Base-by-base conservation (phyloP, 345 rosid species). In the Citrus australasica region DNA sequence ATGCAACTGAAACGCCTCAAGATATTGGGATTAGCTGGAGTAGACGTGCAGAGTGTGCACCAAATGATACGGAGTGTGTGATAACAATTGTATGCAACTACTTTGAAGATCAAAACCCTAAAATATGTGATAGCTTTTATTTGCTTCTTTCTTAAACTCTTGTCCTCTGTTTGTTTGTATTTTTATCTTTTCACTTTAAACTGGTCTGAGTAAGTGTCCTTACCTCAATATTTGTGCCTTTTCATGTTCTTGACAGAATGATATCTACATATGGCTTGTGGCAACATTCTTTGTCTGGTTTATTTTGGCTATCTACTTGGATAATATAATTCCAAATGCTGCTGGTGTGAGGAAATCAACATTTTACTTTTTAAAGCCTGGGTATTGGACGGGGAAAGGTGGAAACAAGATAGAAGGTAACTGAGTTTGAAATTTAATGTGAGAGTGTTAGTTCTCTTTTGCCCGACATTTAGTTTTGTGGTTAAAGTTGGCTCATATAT, bases 381-480 rank as follows among this genome's bases (percentile, higher is more conserved):
- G 92, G 42, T 92, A 89, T 79, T 93, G 99, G 99, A 92, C 92
- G 0, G 98, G 97, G 80, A 93, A 79, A 83, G 97, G 96, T 77
- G 97, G 99, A 83, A 83, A 78, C 86, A 88, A 85, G 79, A 89
- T 82, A 40, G 79, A 85, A 93, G 98, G 98, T 92, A 82, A 80
- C 40, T 66, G 32, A 73, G n/a, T 76, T 84, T 61, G 28, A n/a
- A 66, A 67, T 73, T 66, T 58, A 61, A 46, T 75, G 70, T 51
- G 48, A 68, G 33, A 21, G 24, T 65, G 30, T 82, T 2, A 72
- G 48, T 70, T 71, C 24, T 78, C 64, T 10, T n/a, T 76, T 38
- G 30, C 37, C 16, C 61, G 75, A 28, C 27, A 40, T 40, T 65
- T 40, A 37, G 22, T 61, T 38, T 62, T 40, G 14, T 0, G 25